phyloP scores from a whole-genome alignment of 805 yeast species.

The Starmerella sp. region DNA sequence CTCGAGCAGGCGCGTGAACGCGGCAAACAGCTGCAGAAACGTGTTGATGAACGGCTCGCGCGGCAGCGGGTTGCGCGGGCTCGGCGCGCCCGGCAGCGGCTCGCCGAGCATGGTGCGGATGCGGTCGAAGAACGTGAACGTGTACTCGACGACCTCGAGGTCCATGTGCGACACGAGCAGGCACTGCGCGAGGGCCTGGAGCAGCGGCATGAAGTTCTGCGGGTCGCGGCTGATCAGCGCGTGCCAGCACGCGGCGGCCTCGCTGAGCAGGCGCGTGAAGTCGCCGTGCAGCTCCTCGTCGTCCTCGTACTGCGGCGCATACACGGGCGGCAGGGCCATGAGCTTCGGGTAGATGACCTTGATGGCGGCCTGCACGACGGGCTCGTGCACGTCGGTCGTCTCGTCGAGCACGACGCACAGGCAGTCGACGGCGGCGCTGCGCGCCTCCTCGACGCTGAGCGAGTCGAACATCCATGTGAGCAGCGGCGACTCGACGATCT shows the following conservation, averaged over 20 bases:
- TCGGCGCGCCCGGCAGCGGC: slow-evolving; percentile 14
- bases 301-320: slow-evolving; percentile 13
- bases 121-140: slow-evolving; percentile 86
- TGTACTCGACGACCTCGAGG: slow-evolving; percentile 76
- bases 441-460: slow-evolving; percentile 46
- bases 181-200: slow-evolving; percentile 58
- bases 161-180: slow-evolving; percentile 61
- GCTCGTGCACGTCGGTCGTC: slow-evolving; percentile 53
- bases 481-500: slow-evolving; percentile 54
- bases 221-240: slow-evolving; percentile 69
- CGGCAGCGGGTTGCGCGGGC: slow-evolving; percentile 28
- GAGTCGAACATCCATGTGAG: slow-evolving; percentile 59
- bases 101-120: slow-evolving; percentile 54
- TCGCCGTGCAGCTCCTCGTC: slow-evolving; percentile 21
- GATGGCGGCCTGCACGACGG: slow-evolving; percentile 38
- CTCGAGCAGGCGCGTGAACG: slow-evolving; percentile 56
- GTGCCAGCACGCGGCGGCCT: slow-evolving; percentile 95
- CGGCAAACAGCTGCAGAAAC: slow-evolving; percentile 46
- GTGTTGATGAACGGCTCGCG: slow-evolving; percentile 41
- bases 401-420: slow-evolving; percentile 70
- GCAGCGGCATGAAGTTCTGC: slow-evolving; percentile 55
- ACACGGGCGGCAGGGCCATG: slow-evolving; percentile 30
- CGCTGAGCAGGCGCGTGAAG: slow-evolving; percentile 52
- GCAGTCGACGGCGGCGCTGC: slow-evolving; percentile 80
- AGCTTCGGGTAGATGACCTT: slow-evolving; percentile 59